phyloP scores from a whole-genome alignment of 305 asterid genomes.

The Fraxinus paxiana region DNA sequence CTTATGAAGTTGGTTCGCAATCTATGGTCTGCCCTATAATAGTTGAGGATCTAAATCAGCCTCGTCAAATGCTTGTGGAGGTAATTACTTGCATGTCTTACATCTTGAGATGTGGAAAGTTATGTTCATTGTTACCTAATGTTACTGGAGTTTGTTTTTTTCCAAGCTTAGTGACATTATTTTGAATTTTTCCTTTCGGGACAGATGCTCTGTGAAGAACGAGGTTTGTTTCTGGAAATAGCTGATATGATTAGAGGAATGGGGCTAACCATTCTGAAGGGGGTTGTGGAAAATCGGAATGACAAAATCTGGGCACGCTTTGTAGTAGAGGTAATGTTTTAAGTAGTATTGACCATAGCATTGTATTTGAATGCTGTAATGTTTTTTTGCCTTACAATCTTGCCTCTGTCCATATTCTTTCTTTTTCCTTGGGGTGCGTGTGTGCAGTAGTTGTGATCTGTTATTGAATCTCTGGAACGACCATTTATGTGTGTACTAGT shows the following conservation, averaged over 20 bases:
- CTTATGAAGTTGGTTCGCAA: constrained; percentile 69
- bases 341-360: not conserved
- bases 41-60: constrained; percentile 72
- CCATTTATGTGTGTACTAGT: constrained; percentile 3
- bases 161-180: not conserved
- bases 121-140: not conserved
- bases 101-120: constrained; percentile 1
- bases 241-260: constrained; percentile 71
- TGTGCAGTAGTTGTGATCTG: not conserved
- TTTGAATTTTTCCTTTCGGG: not conserved
- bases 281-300: constrained; percentile 62
- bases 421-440: not conserved
- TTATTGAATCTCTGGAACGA: not conserved
- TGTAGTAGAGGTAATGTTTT: constrained; percentile 57
- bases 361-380: not conserved
- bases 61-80: constrained; percentile 79
- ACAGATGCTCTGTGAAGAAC: constrained; percentile 80
- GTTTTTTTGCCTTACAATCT: not conserved
- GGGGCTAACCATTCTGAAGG: constrained; percentile 69
- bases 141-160: constrained; percentile 2
- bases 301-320: constrained; percentile 76
- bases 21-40: constrained; percentile 68
- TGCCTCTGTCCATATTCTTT: not conserved
- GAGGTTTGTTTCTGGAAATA: constrained; percentile 65
- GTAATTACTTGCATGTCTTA: constrained; percentile 25